Evolutionary conservation across 805 yeast species (phyloP).

Genomic region (Wickerhamiella spandovensis): DNA sequence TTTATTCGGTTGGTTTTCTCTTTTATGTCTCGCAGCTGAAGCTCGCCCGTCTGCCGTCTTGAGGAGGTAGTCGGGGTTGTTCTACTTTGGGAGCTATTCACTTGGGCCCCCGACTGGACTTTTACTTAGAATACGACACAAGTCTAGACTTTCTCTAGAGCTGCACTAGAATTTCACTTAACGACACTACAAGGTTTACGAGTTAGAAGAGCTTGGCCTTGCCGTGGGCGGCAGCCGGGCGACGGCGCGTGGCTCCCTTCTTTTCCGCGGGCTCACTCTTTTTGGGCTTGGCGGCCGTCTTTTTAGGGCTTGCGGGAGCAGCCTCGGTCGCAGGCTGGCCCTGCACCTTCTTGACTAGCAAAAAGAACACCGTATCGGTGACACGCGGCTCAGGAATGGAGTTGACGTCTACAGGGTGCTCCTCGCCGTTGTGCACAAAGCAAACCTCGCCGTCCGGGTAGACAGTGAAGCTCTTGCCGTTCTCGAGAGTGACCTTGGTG

Average conservation of each 20-base stretch:
- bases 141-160: too few species aligned
- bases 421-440: conserved; percentile 21
- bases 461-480: conserved; percentile 24
- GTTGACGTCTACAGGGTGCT: conserved; percentile 20
- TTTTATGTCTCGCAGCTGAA: too few species aligned
- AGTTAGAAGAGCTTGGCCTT: conserved; percentile 15
- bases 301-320: neutral
- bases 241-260: conserved; percentile 15
- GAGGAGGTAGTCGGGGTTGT: too few species aligned
- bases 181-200: too few species aligned
- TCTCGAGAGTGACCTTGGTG: conserved; percentile 18
- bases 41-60: too few species aligned
- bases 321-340: neutral
- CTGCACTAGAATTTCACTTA: too few species aligned
- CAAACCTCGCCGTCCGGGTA: conserved; percentile 24
- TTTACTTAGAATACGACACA: too few species aligned
- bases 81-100: too few species aligned
- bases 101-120: too few species aligned
- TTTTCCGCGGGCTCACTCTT: conserved; percentile 3
- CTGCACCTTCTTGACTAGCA: conserved; percentile 7
- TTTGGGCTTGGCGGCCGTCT: neutral
- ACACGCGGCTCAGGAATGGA: conserved; percentile 23
- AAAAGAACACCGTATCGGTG: conserved; percentile 22
- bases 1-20: too few species aligned
- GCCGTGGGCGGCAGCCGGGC: conserved; percentile 16